These are phyloP conservation scores for Prinsepia uniflora DNA, from an alignment of 306 rosid species.

Conservation along the genomic window DNA sequence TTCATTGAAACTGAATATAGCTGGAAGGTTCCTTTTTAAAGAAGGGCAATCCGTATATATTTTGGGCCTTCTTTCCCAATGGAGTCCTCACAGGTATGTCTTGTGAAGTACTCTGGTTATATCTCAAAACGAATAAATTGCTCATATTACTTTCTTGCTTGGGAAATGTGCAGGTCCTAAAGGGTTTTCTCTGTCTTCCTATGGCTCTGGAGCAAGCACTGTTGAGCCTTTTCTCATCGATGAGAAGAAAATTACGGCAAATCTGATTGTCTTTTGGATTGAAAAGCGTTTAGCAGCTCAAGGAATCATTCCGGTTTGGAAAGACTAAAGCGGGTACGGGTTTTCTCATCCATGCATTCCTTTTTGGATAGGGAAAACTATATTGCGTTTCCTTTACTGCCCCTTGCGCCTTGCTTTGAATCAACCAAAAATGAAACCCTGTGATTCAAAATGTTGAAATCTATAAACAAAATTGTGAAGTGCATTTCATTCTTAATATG, in stretches of 20 bases:
- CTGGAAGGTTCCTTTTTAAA: constrained; percentile 80
- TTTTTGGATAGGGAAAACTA: no score
- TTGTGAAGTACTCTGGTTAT: neutral
- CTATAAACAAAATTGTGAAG: no score
- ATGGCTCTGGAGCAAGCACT: constrained; percentile 65
- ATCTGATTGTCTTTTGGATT: constrained; percentile 76
- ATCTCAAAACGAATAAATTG: neutral
- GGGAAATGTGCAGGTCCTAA: constrained; percentile 64
- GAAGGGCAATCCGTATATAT: constrained; percentile 54
- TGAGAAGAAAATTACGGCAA: constrained; percentile 82
- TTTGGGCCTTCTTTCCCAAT: constrained; percentile 89
- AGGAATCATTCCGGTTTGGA: constrained; percentile 92
- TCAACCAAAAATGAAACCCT: no score
- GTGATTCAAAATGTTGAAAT: no score
- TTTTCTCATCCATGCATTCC: no score
- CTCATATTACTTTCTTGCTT: constrained; percentile 8
- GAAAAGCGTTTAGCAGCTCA: constrained; percentile 98
- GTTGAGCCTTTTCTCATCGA: constrained; percentile 90
- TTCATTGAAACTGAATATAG: constrained; percentile 36
- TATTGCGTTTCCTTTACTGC: no score
- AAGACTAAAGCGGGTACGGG: constrained; percentile 30
- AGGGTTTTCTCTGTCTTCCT: constrained; percentile 81
- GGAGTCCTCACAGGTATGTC: constrained; percentile 64
- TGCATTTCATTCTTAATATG: no score
- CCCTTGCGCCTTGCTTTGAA: no score